Conservation (phyloP, 129 eudicot genomes). For the Flaveria bidentis region DNA sequence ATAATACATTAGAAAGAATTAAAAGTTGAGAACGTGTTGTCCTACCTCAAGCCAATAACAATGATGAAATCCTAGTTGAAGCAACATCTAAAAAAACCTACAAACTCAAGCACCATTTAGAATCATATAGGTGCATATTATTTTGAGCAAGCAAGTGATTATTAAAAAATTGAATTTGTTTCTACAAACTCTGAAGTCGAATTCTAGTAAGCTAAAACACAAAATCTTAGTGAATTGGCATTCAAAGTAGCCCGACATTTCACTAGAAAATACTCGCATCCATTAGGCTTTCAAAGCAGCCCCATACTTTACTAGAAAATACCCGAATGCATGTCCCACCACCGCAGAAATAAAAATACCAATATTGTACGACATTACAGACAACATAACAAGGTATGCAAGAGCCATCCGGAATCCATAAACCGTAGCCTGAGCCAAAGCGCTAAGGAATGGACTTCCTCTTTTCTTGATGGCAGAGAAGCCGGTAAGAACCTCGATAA, state of each 20-base stretch:
- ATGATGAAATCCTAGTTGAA: too few species aligned
- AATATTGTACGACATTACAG: conserved; percentile 69
- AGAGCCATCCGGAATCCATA: conserved; percentile 49
- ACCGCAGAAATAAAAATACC: conserved; percentile 55
- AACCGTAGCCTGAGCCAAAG: conserved; percentile 37
- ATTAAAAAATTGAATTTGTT: background rate
- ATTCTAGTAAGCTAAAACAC: background rate
- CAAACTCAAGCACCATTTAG: background rate
- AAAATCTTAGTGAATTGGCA: conserved; percentile 1
- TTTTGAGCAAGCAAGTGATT: background rate
- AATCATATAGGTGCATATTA: background rate
- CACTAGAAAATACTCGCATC: too few species aligned
- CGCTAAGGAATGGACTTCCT: conserved; percentile 27
- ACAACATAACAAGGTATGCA: conserved; percentile 64
- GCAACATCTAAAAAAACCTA: background rate
- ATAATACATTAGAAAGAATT: too few species aligned
- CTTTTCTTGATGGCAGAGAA: conserved; percentile 26
- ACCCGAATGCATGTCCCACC: conserved; percentile 53
- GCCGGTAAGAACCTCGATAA: conserved; percentile 39
- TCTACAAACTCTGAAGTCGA: background rate
- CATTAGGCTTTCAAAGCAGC: conserved; percentile 10
- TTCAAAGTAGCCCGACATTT: too few species aligned
- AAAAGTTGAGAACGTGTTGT: too few species aligned
- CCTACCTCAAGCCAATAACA: too few species aligned
- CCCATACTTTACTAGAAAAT: conserved; percentile 43